Base-by-base conservation (phyloP, 1,139 yeast species). In the Kodamaea sp. region DNA sequence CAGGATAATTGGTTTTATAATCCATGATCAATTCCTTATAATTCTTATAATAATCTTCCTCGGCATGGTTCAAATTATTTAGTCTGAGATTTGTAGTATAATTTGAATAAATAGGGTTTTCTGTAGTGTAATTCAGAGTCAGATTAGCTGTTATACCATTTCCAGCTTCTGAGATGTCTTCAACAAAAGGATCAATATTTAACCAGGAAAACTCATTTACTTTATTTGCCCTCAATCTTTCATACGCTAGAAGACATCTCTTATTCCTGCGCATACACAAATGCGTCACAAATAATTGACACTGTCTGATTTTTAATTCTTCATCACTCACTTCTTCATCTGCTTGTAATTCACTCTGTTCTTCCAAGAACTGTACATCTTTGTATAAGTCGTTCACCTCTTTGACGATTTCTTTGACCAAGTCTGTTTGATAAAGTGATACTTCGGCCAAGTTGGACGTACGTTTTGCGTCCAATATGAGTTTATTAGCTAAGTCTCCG, bases 231-330 rank as follows among this genome's bases (percentile, higher is more conserved):
- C 98, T 67, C 23, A 79, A 71, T 45, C 75, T 71, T 55, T 89
- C 87, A 55, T 92, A 88, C 0, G 96, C 97, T 44, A 92, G 59
- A 28, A 92, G 58, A 57, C 97, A 89, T 41, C 98, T 68, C 58
- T 92, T 92, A 61, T 92, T 89, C 40, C 97, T 67, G 43, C 92
- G 73, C 81, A 89, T 81, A 31, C 88, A 82, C 32, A 88, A 62
- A 48, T 82, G 84, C n/a, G 88, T 80, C 2, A 90, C 92, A 55
- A 89, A 85, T 34, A 84, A 60, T 43, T 86, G 90, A 46, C 95
- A 84, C 45, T 80, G 80, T 41, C 73, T 71, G 30, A 78, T 68
- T 46, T 77, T 73, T 42, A 62, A 64, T 39, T 65, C 65, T 29
- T 64, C 67, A 36, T 62, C 69, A 8, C 31, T 52, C 37, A 38